Evolutionary conservation across 2,329 filamentous ascomycete genomes (phyloP).

Genomic region (Beauveria bassiana): DNA sequence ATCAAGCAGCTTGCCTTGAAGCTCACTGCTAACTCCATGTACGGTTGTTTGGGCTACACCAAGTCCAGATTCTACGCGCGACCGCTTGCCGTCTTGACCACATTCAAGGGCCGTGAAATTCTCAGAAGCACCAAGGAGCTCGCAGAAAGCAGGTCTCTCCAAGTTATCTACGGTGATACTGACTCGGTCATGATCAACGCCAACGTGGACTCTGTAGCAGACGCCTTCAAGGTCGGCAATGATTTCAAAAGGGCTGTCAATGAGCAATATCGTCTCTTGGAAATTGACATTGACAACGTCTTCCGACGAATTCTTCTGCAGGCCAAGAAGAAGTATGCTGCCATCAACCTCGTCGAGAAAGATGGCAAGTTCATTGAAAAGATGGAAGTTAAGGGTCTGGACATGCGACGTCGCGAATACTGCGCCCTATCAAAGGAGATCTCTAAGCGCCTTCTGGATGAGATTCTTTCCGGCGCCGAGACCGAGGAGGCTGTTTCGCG

Average conservation of each 20-base stretch:
- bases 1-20: conserved; percentile 97
- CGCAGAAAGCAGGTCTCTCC: conserved; percentile 80
- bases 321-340: conserved; percentile 99
- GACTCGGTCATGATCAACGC: conserved; percentile 99
- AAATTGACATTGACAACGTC: conserved; percentile 97
- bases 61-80: conserved; percentile 96
- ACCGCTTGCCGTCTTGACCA: conserved; percentile 90
- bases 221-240: conserved; percentile 82
- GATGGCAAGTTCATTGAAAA: conserved; percentile 89
- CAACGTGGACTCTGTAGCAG: conserved; percentile 86
- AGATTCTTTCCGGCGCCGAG: conserved; percentile 90
- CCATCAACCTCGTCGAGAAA: conserved; percentile 83
- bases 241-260: conserved; percentile 96
- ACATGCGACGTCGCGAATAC: conserved; percentile 97
- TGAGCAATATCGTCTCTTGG: conserved; percentile 81
- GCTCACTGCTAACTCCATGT: conserved; percentile 98
- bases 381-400: conserved; percentile 95
- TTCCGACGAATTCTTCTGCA: conserved; percentile 90
- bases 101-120: conserved; percentile 96
- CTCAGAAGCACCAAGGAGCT: conserved; percentile 91
- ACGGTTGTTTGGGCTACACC: conserved; percentile 93
- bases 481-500: conserved; percentile 79
- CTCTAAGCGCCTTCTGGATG: conserved; percentile 81
- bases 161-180: conserved; percentile 97
- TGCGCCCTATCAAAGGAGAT: conserved; percentile 93